These are phyloP conservation scores for Blastobotrys petasosporus DNA, from an alignment of 1,139 yeast genomes.

Conservation along the genomic window DNA sequence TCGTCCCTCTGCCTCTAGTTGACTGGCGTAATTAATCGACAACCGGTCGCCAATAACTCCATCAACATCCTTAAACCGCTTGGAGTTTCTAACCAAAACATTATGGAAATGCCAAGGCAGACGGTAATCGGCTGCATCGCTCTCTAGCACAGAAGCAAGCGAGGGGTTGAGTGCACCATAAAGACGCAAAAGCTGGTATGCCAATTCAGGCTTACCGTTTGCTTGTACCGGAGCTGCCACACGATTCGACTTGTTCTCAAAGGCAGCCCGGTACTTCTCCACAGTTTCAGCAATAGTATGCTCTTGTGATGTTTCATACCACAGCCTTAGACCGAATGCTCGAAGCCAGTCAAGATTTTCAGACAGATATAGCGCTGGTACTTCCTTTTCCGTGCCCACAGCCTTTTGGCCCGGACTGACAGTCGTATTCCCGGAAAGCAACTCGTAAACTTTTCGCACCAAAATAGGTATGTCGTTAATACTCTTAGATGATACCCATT, in stretches of 20 bases:
- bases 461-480: conserved; percentile 45
- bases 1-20: conserved; percentile 44
- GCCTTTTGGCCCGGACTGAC: conserved; percentile 28
- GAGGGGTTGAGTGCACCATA: conserved; percentile 35
- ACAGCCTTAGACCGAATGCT: conserved; percentile 51
- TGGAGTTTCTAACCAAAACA: conserved; percentile 33
- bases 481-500: conserved; percentile 52
- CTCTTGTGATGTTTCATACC: conserved; percentile 50
- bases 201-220: conserved; percentile 21
- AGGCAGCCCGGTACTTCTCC: conserved; percentile 26
- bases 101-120: conserved; percentile 54
- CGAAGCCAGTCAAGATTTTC: conserved; percentile 61
- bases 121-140: conserved; percentile 30
- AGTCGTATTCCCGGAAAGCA: conserved; percentile 51
- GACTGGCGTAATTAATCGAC: conserved; percentile 47
- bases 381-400: conserved; percentile 25
- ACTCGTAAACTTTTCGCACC: conserved; percentile 53
- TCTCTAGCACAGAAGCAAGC: conserved; percentile 21
- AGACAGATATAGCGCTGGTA: conserved; percentile 34
- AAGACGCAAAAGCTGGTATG: conserved; percentile 39
- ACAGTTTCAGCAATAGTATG: conserved; percentile 37
- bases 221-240: conserved; percentile 25
- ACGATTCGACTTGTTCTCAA: conserved; percentile 18
- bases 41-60: conserved; percentile 40
- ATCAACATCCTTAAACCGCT: conserved; percentile 15